A percentile compares a stretch with the other conserved stretches of the same genome.
Conservation (phyloP, 75 land plant genomes). For the Selaginella moellendorffii region DNA sequence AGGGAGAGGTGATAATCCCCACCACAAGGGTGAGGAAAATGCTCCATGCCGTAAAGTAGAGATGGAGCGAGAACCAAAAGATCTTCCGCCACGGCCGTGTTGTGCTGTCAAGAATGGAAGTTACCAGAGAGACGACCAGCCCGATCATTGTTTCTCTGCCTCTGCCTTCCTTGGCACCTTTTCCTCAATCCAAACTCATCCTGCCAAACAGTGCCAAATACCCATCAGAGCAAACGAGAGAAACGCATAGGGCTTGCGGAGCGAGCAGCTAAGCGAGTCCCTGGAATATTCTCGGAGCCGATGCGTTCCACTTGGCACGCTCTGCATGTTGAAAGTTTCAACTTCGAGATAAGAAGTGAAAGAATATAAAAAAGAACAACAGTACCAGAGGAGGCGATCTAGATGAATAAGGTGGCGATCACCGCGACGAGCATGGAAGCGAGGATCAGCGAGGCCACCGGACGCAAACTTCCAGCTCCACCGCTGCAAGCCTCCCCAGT, state of each 20-base stretch:
- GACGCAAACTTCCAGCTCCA: no score
- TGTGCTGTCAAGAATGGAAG: neutral
- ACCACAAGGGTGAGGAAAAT: slow-evolving; percentile 7
- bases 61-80: slow-evolving; percentile 21
- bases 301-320: neutral
- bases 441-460: no score
- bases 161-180: no score
- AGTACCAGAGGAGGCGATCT: no score
- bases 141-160: neutral
- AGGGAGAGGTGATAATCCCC: neutral
- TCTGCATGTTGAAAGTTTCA: neutral
- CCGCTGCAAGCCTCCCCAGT: slow-evolving; percentile 46
- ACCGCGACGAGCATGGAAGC: no score
- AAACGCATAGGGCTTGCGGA: no score
- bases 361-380: no score
- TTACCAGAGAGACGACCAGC: neutral
- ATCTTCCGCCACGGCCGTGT: slow-evolving; percentile 23
- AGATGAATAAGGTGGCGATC: no score
- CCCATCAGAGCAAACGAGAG: no score
- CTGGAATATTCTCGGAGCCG: neutral
- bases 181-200: neutral
- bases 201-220: neutral
- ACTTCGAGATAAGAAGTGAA: no score
- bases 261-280: neutral
- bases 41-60: slow-evolving; percentile 20